phyloP scores from a whole-genome alignment of 1,284 basidiomycete species.

The Inonotus hispidus region DNA sequence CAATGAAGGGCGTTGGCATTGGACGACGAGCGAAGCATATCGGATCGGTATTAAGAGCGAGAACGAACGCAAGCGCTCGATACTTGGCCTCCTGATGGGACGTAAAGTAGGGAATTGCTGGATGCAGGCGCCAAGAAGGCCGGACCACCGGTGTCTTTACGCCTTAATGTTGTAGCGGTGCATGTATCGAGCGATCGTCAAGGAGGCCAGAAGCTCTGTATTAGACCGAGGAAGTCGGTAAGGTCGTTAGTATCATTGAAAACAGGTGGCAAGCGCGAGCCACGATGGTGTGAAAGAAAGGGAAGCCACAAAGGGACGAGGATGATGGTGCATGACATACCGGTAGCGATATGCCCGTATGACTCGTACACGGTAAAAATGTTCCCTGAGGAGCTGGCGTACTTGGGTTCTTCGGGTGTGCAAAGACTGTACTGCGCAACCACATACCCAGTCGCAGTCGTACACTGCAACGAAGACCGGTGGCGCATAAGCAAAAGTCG shows the following conservation, averaged over 20 bases:
- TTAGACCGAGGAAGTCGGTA: slow-evolving; percentile 9
- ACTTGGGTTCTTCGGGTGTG: slow-evolving; percentile 44
- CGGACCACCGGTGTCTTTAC: neutral
- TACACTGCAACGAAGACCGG: slow-evolving; percentile 39
- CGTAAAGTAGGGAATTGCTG: too few relatives aligned
- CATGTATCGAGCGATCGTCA: slow-evolving; percentile 61
- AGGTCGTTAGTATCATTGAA: neutral
- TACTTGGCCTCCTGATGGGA: neutral
- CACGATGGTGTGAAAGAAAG: neutral
- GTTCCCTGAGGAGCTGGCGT: slow-evolving; percentile 57
- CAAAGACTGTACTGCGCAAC: slow-evolving; percentile 59
- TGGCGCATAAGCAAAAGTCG: slow-evolving; percentile 8
- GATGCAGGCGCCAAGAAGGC: neutral
- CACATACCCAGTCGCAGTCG: slow-evolving; percentile 45
- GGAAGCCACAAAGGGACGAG: neutral
- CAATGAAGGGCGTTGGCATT: neutral
- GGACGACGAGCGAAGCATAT: neutral
- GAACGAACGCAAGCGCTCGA: neutral
- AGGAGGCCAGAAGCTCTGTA: slow-evolving; percentile 53
- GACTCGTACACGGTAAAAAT: slow-evolving; percentile 56
- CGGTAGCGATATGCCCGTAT: slow-evolving; percentile 48
- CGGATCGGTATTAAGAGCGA: too few relatives aligned
- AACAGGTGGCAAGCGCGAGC: neutral
- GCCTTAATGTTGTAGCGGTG: slow-evolving; percentile 10
- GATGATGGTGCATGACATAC: slow-evolving; percentile 28